Conservation (phyloP, 371 early-diverging fungal genomes). For the Mucor velutinosus region DNA sequence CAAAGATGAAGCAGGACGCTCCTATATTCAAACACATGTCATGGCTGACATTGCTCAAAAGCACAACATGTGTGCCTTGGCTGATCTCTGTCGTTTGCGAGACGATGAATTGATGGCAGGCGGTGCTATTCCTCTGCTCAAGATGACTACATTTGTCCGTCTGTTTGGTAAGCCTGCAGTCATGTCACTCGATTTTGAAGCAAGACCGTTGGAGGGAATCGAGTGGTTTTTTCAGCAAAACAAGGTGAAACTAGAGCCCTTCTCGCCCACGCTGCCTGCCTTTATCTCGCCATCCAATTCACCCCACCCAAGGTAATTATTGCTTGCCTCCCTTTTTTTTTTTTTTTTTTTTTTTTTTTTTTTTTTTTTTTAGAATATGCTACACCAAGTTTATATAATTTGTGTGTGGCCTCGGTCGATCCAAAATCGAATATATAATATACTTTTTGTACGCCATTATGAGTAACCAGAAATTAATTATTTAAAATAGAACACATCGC, state of each 20-base stretch:
- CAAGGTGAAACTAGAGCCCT: slow-evolving; percentile 1
- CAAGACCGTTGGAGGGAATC: slow-evolving; percentile 12
- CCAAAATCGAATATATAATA: not conserved
- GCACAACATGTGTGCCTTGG: slow-evolving; percentile 5
- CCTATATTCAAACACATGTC: slow-evolving; percentile 11
- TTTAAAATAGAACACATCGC: slow-evolving; percentile 7
- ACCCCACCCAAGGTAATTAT: not conserved
- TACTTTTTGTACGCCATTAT: slow-evolving; percentile 18
- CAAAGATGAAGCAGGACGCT: slow-evolving; percentile 15
- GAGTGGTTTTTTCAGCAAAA: slow-evolving; percentile 17
- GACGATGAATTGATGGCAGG: slow-evolving; percentile 11
- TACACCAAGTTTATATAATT: not conserved
- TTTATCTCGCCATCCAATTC: not conserved
- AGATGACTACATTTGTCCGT: slow-evolving; percentile 16
- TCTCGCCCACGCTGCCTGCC: slow-evolving; percentile 1
- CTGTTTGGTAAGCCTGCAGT: slow-evolving; percentile 2
- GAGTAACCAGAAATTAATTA: slow-evolving; percentile 17
- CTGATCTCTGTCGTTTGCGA: slow-evolving; percentile 15
- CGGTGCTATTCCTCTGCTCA: slow-evolving; percentile 17
- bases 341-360: not conserved
- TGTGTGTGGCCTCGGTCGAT: not conserved
- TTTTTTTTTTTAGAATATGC: not conserved
- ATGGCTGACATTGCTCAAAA: slow-evolving; percentile 19
- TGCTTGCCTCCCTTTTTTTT: not conserved
- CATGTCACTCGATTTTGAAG: not conserved